A percentile compares a stretch with the other conserved stretches of the same genome.
Evolutionary conservation across 139 green algal species (phyloP).

Genomic region (Mesotaenium endlicherianum): DNA sequence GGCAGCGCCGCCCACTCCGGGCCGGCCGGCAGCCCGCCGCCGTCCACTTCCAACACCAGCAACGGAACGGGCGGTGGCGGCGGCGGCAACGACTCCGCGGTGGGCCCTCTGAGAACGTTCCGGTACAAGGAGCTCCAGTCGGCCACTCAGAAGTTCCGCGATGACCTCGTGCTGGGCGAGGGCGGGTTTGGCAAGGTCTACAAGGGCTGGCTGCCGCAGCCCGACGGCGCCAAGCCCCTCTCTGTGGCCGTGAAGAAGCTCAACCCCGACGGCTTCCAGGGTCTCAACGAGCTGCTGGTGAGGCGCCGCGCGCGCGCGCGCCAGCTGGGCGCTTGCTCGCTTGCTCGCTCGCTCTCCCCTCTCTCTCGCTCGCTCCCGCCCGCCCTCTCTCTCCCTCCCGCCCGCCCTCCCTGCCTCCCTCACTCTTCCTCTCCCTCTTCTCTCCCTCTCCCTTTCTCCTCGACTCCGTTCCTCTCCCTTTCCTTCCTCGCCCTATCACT

Average conservation of each 20-base stretch:
- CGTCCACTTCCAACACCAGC: too few relatives aligned
- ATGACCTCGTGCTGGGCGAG: constrained; percentile 36
- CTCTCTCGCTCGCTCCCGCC: not conserved
- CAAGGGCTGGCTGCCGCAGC: not conserved
- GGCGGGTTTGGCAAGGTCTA: constrained; percentile 29
- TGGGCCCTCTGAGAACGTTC: constrained; percentile 31
- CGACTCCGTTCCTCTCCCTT: not conserved
- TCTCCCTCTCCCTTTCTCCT: not conserved
- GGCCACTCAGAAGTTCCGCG: constrained; percentile 30
- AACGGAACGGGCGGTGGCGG: too few relatives aligned
- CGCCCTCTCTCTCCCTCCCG: not conserved
- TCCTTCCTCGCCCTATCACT: not conserved
- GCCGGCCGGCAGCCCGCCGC: too few relatives aligned
- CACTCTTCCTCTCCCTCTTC: not conserved
- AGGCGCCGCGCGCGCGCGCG: too few relatives aligned
- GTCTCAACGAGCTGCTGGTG: constrained; percentile 32
- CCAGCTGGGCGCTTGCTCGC: too few relatives aligned
- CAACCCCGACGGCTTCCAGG: constrained; percentile 33
- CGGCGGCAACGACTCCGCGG: too few relatives aligned
- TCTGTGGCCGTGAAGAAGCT: constrained; percentile 42
- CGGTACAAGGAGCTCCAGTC: constrained; percentile 36
- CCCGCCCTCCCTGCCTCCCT: not conserved
- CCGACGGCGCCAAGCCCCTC: not conserved
- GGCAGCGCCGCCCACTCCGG: too few relatives aligned
- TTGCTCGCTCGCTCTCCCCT: not conserved